Evolutionary conservation across 345 rosid genomes (phyloP), one percentile per base, ranked within the genome.

Genomic region (Xanthoceras sorbifolium): DNA sequence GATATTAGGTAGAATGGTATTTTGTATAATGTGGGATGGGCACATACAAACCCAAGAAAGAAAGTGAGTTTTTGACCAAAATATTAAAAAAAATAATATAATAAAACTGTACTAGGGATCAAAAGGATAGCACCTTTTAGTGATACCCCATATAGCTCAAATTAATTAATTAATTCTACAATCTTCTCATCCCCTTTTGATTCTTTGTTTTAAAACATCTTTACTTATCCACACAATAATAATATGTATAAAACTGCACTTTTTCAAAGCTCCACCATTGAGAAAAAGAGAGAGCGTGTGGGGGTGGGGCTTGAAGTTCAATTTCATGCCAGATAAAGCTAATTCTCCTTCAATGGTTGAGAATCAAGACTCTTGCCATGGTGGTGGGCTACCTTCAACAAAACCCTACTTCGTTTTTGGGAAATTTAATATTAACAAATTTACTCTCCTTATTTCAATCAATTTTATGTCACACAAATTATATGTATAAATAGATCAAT

Each of bases 101-200:
- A 6, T 38, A 38, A 38, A n/a, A n/a, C 26, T 46, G 44, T 31
- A 74, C 34, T 48, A 48, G 70, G 31, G 48, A 69, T 31, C 29
- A 62, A 64, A 74, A 74, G 77, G 61, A 64, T 29, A 74, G 70
- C 63, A 48, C 31, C 62, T 64, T 64, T 74, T 74, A 40, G 23
- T 74, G 61, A 15, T 12, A 10, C 9, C 42, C 76, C 60, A 54
- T n/a, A 73, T 18, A 4, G n/a, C 31, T 23, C 15, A 50, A 23
- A 68, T 28, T 17, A 69, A 44, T 40, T 18, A 46, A 26, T 40
- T 42, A 36, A 26, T 73, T 25, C 20, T 61, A 7, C 18, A 73
- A 60, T 61, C 69, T 44, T n/a, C 60, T 48, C 11, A 20, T 61
- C 8, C 44, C 76, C 25, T 54, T 55, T 71, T 32, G 50, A 23